phyloP scores from a whole-genome alignment of 2,329 filamentous ascomycete species.

The Fusarium incarnatum region DNA sequence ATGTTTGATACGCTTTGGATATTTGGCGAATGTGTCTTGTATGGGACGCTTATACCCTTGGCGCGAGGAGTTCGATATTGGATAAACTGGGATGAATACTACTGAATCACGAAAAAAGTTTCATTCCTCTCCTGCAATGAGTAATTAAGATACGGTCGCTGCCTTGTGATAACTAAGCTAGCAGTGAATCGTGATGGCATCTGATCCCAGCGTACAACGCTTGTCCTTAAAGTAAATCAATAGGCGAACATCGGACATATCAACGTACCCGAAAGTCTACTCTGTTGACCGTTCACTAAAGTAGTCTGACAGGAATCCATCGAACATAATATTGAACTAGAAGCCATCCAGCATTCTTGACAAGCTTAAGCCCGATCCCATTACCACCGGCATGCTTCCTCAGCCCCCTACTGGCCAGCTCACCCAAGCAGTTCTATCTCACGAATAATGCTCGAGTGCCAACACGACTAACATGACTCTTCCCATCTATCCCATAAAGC shows the following conservation, averaged over 20 bases:
- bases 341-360: neutral
- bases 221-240: accelerated
- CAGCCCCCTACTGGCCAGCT: neutral
- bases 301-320: accelerated
- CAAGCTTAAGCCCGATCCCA: accelerated
- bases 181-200: too few species aligned
- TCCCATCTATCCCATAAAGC: too few species aligned
- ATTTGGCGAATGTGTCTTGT: constrained; percentile 7
- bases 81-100: neutral
- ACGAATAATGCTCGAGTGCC: neutral
- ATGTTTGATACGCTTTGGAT: neutral
- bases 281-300: neutral
- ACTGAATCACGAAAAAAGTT: neutral
- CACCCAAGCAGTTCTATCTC: too few species aligned
- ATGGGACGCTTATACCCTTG: constrained; percentile 35
- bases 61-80: constrained; percentile 27
- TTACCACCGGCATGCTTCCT: neutral
- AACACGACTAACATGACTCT: neutral
- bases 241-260: neutral
- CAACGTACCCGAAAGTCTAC: neutral
- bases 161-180: neutral
- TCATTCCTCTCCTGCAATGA: neutral
- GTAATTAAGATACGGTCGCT: neutral
- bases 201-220: neutral
- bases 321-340: neutral